phyloP scores from a whole-genome alignment of 257 asterid genomes.

The Petunia secreta region DNA sequence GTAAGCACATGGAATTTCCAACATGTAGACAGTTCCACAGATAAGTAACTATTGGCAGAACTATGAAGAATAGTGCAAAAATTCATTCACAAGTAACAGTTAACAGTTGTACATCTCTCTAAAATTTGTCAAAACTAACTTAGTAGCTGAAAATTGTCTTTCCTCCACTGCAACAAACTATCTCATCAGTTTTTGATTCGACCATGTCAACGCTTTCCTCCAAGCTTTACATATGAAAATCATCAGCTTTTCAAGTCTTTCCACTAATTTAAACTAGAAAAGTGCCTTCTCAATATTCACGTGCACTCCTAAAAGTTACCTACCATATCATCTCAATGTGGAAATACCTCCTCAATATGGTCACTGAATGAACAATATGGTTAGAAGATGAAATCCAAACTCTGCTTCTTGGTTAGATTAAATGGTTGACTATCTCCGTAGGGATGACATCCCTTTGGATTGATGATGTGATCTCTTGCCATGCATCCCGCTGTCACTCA shows the following conservation, averaged over 20 bases:
- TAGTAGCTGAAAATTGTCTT: not conserved
- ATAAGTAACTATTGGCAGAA: not conserved
- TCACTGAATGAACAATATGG: constrained; percentile 20
- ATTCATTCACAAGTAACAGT: constrained; percentile 4
- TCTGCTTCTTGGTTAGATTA: constrained; percentile 28
- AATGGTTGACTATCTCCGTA: constrained; percentile 44
- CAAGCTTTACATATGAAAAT: constrained; percentile 16
- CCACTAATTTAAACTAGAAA: not conserved
- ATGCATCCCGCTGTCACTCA: constrained; percentile 73
- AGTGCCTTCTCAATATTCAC: constrained; percentile 7
- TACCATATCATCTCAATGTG: constrained; percentile 13
- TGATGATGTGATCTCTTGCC: constrained; percentile 51
- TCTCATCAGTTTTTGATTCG: not conserved
- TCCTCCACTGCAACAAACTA: not conserved
- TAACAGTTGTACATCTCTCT: not conserved
- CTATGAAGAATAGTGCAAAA: not conserved
- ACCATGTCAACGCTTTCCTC: not conserved
- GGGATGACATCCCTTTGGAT: constrained; percentile 51
- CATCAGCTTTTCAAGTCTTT: constrained; percentile 19
- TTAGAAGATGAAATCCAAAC: constrained; percentile 16
- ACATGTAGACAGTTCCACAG: not conserved
- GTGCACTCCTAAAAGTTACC: not conserved
- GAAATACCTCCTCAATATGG: constrained; percentile 8
- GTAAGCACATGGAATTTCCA: not conserved
- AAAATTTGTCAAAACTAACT: not conserved